phyloP scores from a whole-genome alignment of 225 moss, liverwort and hornwort genomes.

The Marchantia polymorpha region DNA sequence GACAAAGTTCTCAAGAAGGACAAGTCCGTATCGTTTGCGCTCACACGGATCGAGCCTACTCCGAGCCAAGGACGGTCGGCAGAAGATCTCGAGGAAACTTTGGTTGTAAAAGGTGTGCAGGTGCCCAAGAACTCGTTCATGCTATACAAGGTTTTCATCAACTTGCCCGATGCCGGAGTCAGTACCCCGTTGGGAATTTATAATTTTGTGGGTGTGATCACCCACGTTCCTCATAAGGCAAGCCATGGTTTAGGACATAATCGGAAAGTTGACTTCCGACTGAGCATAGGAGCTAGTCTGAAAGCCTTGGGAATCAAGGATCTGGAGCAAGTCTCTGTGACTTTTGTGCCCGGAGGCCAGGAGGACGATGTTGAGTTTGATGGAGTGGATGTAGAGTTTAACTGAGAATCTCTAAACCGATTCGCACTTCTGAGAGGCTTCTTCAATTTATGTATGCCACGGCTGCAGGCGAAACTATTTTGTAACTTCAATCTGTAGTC shows the following conservation, averaged over 20 bases:
- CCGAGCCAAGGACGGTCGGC: background rate
- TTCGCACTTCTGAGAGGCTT: no score
- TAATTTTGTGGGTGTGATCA: background rate
- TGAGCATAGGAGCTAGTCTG: background rate
- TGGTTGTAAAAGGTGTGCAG: conserved; percentile 36
- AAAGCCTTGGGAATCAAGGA: background rate
- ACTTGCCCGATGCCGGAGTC: conserved; percentile 34
- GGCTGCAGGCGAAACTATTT: no score
- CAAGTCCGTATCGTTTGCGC: background rate
- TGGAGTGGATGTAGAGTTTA: background rate
- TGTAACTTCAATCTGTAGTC: no score
- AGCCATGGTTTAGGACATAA: background rate
- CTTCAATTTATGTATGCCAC: no score
- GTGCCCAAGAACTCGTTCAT: conserved; percentile 23
- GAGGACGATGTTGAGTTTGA: background rate
- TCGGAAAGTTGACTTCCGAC: background rate
- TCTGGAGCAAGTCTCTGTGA: background rate
- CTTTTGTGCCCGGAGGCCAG: background rate
- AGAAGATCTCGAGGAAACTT: conserved; percentile 31
- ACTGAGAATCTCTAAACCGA: background rate
- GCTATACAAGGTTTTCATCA: conserved; percentile 46
- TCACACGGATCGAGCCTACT: conserved; percentile 8
- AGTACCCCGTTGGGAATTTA: background rate
- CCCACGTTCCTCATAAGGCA: background rate
- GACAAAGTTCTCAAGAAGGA: background rate